Base-by-base conservation (phyloP, 1,139 yeast genomes). In the Chernovozyma sophiae-reginae region DNA sequence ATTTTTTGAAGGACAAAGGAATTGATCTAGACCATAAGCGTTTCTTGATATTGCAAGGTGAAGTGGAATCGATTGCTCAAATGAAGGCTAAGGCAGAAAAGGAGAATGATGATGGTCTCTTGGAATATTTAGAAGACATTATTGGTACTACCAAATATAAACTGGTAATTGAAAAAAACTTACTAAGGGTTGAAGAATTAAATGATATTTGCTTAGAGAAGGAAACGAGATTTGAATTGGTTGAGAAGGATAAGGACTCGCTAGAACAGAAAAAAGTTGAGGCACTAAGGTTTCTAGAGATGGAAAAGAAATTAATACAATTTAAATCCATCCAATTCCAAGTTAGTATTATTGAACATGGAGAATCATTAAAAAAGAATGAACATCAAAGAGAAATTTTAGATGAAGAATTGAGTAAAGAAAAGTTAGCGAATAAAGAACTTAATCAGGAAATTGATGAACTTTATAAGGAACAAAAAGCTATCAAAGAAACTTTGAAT, bases 81-180 rank as follows among this genome's bases (percentile, higher is more conserved):
- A 94, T 94, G 99, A 90, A 90, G 54, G 86, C 98, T 8, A 92
- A 92, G 54, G 97, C 97, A 0, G 97, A 92, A 51, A 77, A 73
- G 36, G 96, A 89, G 39, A 80, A 79, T 47, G 98, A 92, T 49
- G 98, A 92, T 55, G 99, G 99, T 0, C 65, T 94, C 25, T 62
- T 94, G 33, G 99, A 94, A 53, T 94, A 92, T 56, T 64, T 94
- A 43, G 99, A 94, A 55, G 98, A 94, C 64, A 92, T 94, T 37
- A 92, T 94, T 40, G 99, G 98, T 3, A 94, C 99, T 0, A 72
- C 97, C 1, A 74, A 75, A 37, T 94, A 90, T 55, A 90, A 92
- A 55, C 68, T 72, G 33, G 63, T 80, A 33, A 89, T 94, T 41
- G 96, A 86, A 51, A 77, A 77, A 23, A 72, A 80, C 22, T 64